Percentiles rank a stretch among this genome's conserved stretches.
Conservation (phyloP, 2,329 filamentous ascomycete genomes). For the Lithohypha guttulata region DNA sequence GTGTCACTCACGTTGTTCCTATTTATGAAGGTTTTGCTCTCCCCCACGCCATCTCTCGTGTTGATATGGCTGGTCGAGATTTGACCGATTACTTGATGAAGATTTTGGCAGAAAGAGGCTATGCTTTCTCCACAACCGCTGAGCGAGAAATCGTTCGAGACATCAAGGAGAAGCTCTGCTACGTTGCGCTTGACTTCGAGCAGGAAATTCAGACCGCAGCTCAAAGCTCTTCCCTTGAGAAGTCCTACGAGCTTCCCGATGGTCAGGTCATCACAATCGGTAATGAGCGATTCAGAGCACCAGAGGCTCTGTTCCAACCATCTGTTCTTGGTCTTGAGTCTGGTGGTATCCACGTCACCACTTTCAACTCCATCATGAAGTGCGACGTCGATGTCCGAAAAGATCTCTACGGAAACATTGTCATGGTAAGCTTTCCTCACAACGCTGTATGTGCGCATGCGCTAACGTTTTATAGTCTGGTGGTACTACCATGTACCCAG, state of each 20-base stretch:
- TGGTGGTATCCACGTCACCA: slow-evolving; percentile 98
- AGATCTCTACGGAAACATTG: slow-evolving; percentile 99
- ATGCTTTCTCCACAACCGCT: slow-evolving; percentile 99
- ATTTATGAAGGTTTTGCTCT: slow-evolving; percentile 99
- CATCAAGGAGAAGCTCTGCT: slow-evolving; percentile 99
- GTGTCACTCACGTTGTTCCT: slow-evolving; percentile 99
- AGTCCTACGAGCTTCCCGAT: slow-evolving; percentile 99
- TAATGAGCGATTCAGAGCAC: slow-evolving; percentile 99
- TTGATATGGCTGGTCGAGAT: slow-evolving; percentile 99
- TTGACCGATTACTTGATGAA: slow-evolving; percentile 99
- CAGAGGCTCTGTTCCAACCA: slow-evolving; percentile 99
- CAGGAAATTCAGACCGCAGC: slow-evolving; percentile 99
- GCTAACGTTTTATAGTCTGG: slow-evolving; percentile 58
- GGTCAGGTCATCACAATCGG: slow-evolving; percentile 99
- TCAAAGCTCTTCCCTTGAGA: slow-evolving; percentile 97
- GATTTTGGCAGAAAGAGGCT: slow-evolving; percentile 98
- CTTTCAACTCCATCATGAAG: slow-evolving; percentile 99
- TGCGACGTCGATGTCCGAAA: slow-evolving; percentile 99
- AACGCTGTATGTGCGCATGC: neutral
- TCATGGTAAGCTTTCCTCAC: slow-evolving; percentile 67
- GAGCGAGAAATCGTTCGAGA: slow-evolving; percentile 99
- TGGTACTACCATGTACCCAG: slow-evolving; percentile 99
- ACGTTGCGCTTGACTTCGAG: slow-evolving; percentile 99
- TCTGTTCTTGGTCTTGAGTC: slow-evolving; percentile 95
- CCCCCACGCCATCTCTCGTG: slow-evolving; percentile 98